A percentile compares a stretch with the other conserved stretches of the same genome.
Conservation (phyloP, 73 alveolate genomes). For the Breviolum minutum region DNA sequence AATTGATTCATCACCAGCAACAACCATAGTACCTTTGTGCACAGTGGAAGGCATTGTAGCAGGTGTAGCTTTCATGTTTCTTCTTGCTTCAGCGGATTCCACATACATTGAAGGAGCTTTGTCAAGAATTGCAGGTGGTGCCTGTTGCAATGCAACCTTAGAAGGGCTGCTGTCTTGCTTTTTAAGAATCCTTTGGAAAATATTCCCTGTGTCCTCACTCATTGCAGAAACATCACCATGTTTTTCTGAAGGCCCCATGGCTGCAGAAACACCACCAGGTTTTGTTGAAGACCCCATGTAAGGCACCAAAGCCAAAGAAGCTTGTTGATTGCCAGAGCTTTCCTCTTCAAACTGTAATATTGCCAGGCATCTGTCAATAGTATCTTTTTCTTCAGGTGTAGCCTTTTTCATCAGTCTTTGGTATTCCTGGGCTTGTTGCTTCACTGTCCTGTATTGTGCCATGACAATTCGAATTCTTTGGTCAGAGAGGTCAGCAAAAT, state of each 20-base stretch:
- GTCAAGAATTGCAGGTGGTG: not conserved
- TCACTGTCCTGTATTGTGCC: not conserved
- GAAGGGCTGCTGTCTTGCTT: conserved; percentile 28
- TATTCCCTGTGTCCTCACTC: not conserved
- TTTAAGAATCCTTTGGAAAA: not conserved
- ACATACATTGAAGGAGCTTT: not conserved
- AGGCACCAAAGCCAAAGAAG: not conserved
- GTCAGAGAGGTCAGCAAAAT: not conserved
- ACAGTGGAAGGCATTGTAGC: too few relatives aligned
- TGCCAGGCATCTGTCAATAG: not conserved
- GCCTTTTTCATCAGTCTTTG: not conserved
- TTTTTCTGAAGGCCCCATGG: too few relatives aligned
- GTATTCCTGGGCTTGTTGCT: not conserved
- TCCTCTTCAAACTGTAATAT: not conserved
- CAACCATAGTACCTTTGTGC: too few relatives aligned
- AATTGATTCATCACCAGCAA: too few relatives aligned
- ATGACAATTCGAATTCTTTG: not conserved
- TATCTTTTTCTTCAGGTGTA: not conserved
- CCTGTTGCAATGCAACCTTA: not conserved
- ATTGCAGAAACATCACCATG: too few relatives aligned
- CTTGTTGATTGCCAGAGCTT: not conserved
- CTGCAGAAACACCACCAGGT: not conserved
- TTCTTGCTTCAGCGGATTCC: too few relatives aligned
- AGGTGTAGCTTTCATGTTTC: too few relatives aligned
- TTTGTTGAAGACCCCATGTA: not conserved